Percentiles rank a stretch among this genome's conserved stretches.
Evolutionary conservation across 2,329 filamentous ascomycete species (phyloP).

Genomic region (Diaporthe sp.): DNA sequence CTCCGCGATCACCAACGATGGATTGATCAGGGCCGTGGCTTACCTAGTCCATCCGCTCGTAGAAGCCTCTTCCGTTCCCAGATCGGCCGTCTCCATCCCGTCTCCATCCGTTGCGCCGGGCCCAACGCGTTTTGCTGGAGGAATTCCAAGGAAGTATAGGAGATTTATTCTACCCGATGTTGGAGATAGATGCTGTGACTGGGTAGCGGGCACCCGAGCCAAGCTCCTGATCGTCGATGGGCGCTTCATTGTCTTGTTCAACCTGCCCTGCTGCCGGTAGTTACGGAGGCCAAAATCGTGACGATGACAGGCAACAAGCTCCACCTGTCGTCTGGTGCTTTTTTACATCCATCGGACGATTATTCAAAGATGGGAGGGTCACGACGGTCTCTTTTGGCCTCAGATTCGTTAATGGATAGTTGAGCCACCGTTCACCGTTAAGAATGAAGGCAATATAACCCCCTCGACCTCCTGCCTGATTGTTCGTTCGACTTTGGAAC

Average conservation of each 20-base stretch:
- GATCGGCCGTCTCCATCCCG: too few species aligned
- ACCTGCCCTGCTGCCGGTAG: constrained; percentile 59
- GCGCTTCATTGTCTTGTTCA: constrained; percentile 53
- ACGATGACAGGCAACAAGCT: constrained; percentile 59
- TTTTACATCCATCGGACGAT: constrained; percentile 55
- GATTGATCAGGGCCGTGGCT: too few species aligned
- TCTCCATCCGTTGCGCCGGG: too few species aligned
- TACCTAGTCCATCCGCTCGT: too few species aligned
- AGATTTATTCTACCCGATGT: too few species aligned
- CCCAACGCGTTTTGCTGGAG: too few species aligned
- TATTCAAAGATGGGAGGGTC: constrained; percentile 53
- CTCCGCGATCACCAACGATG: too few species aligned
- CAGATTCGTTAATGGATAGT: constrained; percentile 54
- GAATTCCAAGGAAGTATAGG: too few species aligned
- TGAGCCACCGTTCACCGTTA: constrained; percentile 33
- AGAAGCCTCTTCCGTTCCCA: too few species aligned
- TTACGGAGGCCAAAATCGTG: constrained; percentile 69
- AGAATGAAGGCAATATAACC: too few species aligned
- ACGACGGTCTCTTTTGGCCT: constrained; percentile 48
- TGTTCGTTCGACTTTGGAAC: neutral
- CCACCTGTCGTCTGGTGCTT: constrained; percentile 56
- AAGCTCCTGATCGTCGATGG: constrained; percentile 61
- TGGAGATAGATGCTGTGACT: too few species aligned
- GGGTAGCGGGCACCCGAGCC: too few species aligned
- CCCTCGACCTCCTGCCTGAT: neutral